These are phyloP conservation scores for Trichoderma gracile DNA, from an alignment of 2,329 filamentous ascomycete species.

Conservation along the genomic window DNA sequence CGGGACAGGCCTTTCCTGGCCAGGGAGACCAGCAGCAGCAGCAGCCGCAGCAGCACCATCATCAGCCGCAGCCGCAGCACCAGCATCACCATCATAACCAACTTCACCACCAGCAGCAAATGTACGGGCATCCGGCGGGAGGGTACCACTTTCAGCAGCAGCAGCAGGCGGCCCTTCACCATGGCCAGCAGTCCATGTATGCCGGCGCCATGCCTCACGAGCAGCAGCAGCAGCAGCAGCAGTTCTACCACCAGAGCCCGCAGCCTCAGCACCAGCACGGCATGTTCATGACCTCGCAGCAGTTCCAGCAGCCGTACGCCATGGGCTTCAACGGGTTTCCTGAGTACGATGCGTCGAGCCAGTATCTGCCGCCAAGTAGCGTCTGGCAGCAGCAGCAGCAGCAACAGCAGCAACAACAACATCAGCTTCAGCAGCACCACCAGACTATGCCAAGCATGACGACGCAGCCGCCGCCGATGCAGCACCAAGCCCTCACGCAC, in stretches of 20 bases:
- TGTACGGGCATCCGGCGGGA: slow-evolving; percentile 34
- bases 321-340: slow-evolving; percentile 21
- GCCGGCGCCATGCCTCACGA: slow-evolving; percentile 26
- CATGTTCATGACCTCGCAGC: slow-evolving; percentile 31
- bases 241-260: slow-evolving; percentile 30
- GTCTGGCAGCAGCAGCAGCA: slow-evolving; percentile 25
- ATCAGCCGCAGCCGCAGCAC: slow-evolving; percentile 25
- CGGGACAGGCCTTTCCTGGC: slow-evolving; percentile 44
- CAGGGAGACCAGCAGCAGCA: slow-evolving; percentile 38
- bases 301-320: slow-evolving; percentile 30
- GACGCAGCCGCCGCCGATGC: slow-evolving; percentile 29
- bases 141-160: slow-evolving; percentile 33
- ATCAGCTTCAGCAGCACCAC: neutral
- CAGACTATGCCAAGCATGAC: slow-evolving; percentile 24
- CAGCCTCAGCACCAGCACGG: slow-evolving; percentile 28
- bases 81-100: slow-evolving; percentile 30
- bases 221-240: slow-evolving; percentile 34
- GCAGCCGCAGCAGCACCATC: slow-evolving; percentile 29
- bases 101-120: slow-evolving; percentile 31
- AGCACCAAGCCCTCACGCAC: slow-evolving; percentile 32
- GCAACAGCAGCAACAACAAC: slow-evolving; percentile 33
- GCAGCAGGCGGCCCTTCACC: slow-evolving; percentile 32
- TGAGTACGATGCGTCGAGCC: slow-evolving; percentile 23
- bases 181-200: slow-evolving; percentile 29
- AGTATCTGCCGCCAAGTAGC: slow-evolving; percentile 20